phyloP scores from a whole-genome alignment of 2,329 filamentous ascomycete genomes.

The Ceratocystis huliohia region DNA sequence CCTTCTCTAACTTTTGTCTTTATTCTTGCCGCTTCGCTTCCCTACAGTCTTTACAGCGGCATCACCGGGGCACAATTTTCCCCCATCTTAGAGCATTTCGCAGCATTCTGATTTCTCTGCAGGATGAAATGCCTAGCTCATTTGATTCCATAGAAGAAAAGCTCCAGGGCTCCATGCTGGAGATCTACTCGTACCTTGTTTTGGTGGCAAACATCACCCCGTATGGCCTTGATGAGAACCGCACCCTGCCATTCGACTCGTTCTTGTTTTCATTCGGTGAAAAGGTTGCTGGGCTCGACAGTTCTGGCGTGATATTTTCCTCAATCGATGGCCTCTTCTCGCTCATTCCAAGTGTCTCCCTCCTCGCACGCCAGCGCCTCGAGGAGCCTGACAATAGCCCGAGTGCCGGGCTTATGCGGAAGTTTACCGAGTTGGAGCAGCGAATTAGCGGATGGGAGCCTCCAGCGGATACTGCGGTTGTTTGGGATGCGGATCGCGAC shows the following conservation, averaged over 20 bases:
- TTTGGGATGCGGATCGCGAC: slow-evolving; percentile 20
- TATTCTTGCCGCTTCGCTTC: too few species aligned
- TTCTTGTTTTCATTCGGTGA: slow-evolving; percentile 19
- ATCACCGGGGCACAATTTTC: slow-evolving; percentile 19
- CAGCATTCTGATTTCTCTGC: slow-evolving; percentile 17
- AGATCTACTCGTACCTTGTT: slow-evolving; percentile 21
- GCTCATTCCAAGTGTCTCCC: slow-evolving; percentile 13
- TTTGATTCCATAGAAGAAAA: slow-evolving; percentile 20
- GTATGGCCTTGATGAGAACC: slow-evolving; percentile 19
- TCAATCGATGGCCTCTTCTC: slow-evolving; percentile 20
- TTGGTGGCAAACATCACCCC: slow-evolving; percentile 20
- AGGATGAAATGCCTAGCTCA: slow-evolving; percentile 20
- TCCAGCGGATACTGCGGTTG: slow-evolving; percentile 11
- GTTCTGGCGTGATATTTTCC: slow-evolving; percentile 19
- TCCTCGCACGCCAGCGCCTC: slow-evolving; percentile 17
- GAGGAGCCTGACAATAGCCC: slow-evolving; percentile 17
- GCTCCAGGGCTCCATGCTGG: slow-evolving; percentile 19
- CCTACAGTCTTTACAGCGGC: slow-evolving; percentile 17
- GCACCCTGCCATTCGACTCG: slow-evolving; percentile 18
- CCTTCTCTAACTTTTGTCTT: not conserved
- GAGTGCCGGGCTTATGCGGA: slow-evolving; percentile 6
- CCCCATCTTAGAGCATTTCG: slow-evolving; percentile 19
- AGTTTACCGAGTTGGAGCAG: slow-evolving; percentile 17
- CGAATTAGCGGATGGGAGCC: slow-evolving; percentile 18
- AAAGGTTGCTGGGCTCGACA: slow-evolving; percentile 15